phyloP scores from a whole-genome alignment of 306 rosid genomes.

The Corylus heterophylla region DNA sequence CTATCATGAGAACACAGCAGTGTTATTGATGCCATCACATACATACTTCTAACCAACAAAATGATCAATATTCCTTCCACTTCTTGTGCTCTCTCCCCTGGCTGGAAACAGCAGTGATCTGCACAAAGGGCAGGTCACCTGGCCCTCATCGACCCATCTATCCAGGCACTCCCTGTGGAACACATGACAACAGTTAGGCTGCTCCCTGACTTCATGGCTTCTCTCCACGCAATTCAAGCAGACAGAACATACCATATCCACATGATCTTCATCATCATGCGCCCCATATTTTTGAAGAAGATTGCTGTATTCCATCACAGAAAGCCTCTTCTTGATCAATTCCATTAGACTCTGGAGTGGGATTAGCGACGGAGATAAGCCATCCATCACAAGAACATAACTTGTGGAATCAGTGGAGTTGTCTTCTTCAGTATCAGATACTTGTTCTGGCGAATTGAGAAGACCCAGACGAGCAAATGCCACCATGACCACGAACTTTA shows the following conservation, averaged over 20 bases:
- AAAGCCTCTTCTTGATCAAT: slow-evolving; percentile 29
- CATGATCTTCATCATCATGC: neutral
- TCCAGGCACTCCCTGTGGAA: slow-evolving; percentile 36
- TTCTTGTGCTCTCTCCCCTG: neutral
- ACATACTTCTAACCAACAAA: too few species aligned
- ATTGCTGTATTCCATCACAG: slow-evolving; percentile 10
- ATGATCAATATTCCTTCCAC: too few species aligned
- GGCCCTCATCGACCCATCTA: slow-evolving; percentile 32
- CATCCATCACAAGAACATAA: slow-evolving; percentile 18
- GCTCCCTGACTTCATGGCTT: slow-evolving; percentile 33
- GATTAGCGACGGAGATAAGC: slow-evolving; percentile 14
- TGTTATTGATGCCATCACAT: too few species aligned
- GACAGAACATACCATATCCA: slow-evolving; percentile 4
- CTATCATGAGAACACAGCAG: too few species aligned
- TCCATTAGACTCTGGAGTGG: slow-evolving; percentile 15
- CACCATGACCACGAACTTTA: slow-evolving; percentile 8
- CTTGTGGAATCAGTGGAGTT: neutral
- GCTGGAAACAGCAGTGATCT: slow-evolving; percentile 29
- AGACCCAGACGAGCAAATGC: slow-evolving; percentile 16
- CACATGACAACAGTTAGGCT: slow-evolving; percentile 27
- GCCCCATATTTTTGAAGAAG: neutral
- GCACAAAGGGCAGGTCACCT: slow-evolving; percentile 38
- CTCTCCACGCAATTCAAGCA: slow-evolving; percentile 34
- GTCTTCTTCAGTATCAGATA: neutral
- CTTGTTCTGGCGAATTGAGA: neutral